phyloP scores from a whole-genome alignment of 1,284 basidiomycete species.

The Marasmius sp. region DNA sequence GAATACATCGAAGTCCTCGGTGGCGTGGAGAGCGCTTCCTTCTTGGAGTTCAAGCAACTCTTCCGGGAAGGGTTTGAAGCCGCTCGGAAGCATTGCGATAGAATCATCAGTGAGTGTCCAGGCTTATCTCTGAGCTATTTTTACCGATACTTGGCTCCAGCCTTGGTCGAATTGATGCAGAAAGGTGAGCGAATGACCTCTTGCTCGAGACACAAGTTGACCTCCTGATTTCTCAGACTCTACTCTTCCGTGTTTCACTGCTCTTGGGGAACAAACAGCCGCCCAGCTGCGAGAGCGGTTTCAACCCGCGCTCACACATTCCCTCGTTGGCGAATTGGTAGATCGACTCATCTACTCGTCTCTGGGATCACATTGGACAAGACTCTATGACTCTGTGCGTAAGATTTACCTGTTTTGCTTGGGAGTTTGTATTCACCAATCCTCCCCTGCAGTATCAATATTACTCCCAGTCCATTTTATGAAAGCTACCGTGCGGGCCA shows the following conservation, averaged over 20 bases:
- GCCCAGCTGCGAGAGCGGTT: constrained; percentile 89
- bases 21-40: constrained; percentile 78
- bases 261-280: constrained; percentile 90
- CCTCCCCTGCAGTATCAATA: constrained; percentile 63
- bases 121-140: constrained; percentile 1
- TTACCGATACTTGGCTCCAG: constrained; percentile 4
- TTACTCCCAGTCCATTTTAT: constrained; percentile 82
- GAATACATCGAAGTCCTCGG: constrained; percentile 98
- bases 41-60: constrained; percentile 81
- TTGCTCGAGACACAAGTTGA: neutral
- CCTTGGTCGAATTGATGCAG: constrained; percentile 18
- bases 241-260: constrained; percentile 87
- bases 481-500: constrained; percentile 13
- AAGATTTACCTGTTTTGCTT: constrained; percentile 2
- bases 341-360: constrained; percentile 87
- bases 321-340: constrained; percentile 86
- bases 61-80: constrained; percentile 95
- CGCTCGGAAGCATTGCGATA: constrained; percentile 94
- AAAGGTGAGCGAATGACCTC: constrained; percentile 11
- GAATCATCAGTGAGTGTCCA: constrained; percentile 81
- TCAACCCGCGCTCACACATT: constrained; percentile 86
- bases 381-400: constrained; percentile 86
- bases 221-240: constrained; percentile 60
- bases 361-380: constrained; percentile 89
- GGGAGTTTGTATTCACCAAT: neutral